A percentile compares a stretch with the other conserved stretches of the same genome.
phyloP scores from a whole-genome alignment of 345 rosid species.

The Eucalyptus marginata region DNA sequence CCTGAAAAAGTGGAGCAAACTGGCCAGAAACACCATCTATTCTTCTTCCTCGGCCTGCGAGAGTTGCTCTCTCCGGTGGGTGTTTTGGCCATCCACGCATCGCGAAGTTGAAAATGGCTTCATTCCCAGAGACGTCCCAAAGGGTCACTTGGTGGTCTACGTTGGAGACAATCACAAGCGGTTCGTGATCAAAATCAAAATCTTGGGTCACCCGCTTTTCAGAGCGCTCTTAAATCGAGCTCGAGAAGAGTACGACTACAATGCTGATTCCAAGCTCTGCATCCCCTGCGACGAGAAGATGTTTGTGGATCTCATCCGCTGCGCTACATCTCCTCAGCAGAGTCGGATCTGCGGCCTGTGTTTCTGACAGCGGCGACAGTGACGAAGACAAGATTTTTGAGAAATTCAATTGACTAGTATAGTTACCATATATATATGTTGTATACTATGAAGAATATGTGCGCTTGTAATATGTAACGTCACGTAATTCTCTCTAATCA shows the following conservation, averaged over 20 bases:
- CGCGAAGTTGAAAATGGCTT: constrained; percentile 8
- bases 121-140: constrained; percentile 79
- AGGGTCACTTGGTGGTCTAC: constrained; percentile 73
- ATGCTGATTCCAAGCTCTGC: constrained; percentile 47
- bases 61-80: constrained; percentile 25
- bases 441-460: neutral
- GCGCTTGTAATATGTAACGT: neutral
- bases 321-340: constrained; percentile 32
- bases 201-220: constrained; percentile 74
- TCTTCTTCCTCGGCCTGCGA: constrained; percentile 28
- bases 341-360: constrained; percentile 13
- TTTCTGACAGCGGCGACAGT: neutral
- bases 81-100: constrained; percentile 21
- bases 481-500: neutral
- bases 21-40: neutral
- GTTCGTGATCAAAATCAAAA: constrained; percentile 54
- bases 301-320: constrained; percentile 61
- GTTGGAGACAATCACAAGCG: constrained; percentile 63
- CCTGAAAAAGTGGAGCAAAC: constrained; percentile 42
- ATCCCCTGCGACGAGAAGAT: constrained; percentile 71
- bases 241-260: constrained; percentile 56
- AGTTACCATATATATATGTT: neutral
- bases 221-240: constrained; percentile 70
- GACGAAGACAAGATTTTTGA: neutral
- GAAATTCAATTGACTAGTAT: neutral